Evolutionary conservation across 1,139 yeast genomes (phyloP).

Genomic region (Diutina ranongensis): DNA sequence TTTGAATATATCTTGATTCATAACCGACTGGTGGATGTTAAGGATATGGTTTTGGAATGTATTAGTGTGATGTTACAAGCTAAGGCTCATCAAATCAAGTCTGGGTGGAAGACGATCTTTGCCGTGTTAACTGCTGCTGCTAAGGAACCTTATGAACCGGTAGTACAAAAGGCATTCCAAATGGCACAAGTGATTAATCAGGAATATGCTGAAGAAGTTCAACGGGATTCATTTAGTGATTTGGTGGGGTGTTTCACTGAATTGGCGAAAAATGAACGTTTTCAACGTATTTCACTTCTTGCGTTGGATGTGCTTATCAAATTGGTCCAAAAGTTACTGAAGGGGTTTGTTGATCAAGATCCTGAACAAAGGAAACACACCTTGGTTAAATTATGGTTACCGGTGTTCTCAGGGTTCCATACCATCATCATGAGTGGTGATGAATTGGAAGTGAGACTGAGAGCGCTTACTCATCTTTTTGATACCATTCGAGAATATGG

Average conservation of each 20-base stretch:
- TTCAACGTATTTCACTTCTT: slow-evolving; percentile 71
- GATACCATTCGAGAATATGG: slow-evolving; percentile 76
- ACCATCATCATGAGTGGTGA: slow-evolving; percentile 88
- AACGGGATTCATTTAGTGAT: slow-evolving; percentile 66
- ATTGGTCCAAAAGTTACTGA: slow-evolving; percentile 50
- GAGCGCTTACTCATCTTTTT: slow-evolving; percentile 75
- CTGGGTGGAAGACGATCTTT: slow-evolving; percentile 93
- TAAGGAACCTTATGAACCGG: slow-evolving; percentile 37
- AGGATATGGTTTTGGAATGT: slow-evolving; percentile 87
- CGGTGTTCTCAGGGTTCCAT: slow-evolving; percentile 74
- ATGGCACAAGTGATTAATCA: slow-evolving; percentile 53
- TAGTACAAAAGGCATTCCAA: slow-evolving; percentile 53
- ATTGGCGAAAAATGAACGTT: slow-evolving; percentile 73
- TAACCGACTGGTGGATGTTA: slow-evolving; percentile 59
- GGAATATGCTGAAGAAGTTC: slow-evolving; percentile 51
- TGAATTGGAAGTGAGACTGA: slow-evolving; percentile 86
- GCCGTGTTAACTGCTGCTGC: slow-evolving; percentile 65
- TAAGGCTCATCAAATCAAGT: slow-evolving; percentile 62
- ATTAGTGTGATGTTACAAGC: slow-evolving; percentile 76
- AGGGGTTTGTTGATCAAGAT: slow-evolving; percentile 15
- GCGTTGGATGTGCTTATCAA: slow-evolving; percentile 66
- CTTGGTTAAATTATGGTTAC: slow-evolving; percentile 55
- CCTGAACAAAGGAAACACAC: slow-evolving; percentile 17
- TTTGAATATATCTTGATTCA: slow-evolving; percentile 70
- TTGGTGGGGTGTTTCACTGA: slow-evolving; percentile 70